Base-by-base conservation (phyloP, 345 rosid genomes). In the Jatropha curcas region DNA sequence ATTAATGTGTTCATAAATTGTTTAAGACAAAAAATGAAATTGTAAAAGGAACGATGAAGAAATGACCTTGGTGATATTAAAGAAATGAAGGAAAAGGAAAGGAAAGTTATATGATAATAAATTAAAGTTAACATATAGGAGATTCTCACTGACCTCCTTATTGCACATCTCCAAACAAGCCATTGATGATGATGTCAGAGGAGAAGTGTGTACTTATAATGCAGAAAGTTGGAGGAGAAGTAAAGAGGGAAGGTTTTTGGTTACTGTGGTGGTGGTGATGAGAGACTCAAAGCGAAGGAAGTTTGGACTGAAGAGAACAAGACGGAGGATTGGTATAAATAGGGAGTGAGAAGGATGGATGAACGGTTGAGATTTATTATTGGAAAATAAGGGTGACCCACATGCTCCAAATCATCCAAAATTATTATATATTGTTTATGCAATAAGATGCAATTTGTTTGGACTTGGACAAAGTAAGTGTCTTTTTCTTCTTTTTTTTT, bases 351-450 rank as follows among this genome's bases (percentile, higher is more conserved):
- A 27, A 73, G 75, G 28, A 74, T 39, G 60, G 0, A 72, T 70
- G 85, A 77, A 87, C 84, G 93, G 90, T 80, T 60, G 74, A 82
- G 86, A 87, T 84, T 50, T 50, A 50, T 7, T n/a, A n/a, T 16
- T 27, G 41, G 51, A 22, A 37, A 45, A 51, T 39, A 58, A 11
- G 56, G 73, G 64, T 72, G 68, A 30, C 76, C 76, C 88, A 77
- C 83, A 74, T 82, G 82, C 74, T 74, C 39, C 39, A 71, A 56
- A 82, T 84, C 78, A 61, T 67, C 70, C 46, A 25, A 45, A 65
- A 50, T 58, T 50, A 35, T 60, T 31, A 33, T n/a, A n/a, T n/a
- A n/a, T n/a, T n/a, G n/a, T n/a, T 60, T 19, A 34, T 61, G 14
- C 19, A 33, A 61, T 19, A 62, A 35, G 16, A 41, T 2, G 11